Base-by-base conservation (phyloP, 2,329 filamentous ascomycete species). In the Pseudonectria buxi region DNA sequence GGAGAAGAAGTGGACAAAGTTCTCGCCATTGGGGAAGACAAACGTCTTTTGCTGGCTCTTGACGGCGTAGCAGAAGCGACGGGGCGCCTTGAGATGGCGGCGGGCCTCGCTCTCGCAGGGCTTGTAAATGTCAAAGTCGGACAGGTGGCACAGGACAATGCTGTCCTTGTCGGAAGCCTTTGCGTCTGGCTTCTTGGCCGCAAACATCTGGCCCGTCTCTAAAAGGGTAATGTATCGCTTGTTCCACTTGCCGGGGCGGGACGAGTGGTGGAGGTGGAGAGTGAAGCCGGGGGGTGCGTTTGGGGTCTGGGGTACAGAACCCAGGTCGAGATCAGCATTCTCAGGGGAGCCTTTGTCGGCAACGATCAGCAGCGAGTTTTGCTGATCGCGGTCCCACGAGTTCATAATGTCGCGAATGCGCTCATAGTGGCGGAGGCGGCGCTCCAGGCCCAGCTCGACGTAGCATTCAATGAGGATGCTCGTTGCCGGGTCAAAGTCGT, bases 1-100 rank as follows among this genome's bases (percentile, higher is more conserved):
- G 39, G 78, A 82, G 63, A 96, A 94, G 62, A 90, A 95, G 55
- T 96, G 90, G 3, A 94, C 84, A 54, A 87, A 96, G 48, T 90
- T 90, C 33, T 85, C 80, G 3, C 81, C 84, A 35, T 82, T 81
- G 35, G 87, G 65, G 53, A 95, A 95, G 52, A 94, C 80, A 39
- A 76, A 79, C 0, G 83, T 83, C 60, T 90, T 94, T 55, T 95
- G 83, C 63, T 95, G 88, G 49, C 86, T 94, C 63, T 95, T 95
- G 49, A 96, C 73, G 1, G 87, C 89, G 52, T 85, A 90, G 62
- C 86, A 94, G 47, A 80, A 72, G 54, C 81, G 84, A 61, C 92
- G 94, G 0, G 90, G 90, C 1, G 88, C 83, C 51, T 83, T 88
- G 35, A 95, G 71, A 44, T 77, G 73, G 51, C 82, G 84, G 26